Base-by-base conservation (phyloP, 140 eudicot genomes). In the Flaveria floridana region DNA sequence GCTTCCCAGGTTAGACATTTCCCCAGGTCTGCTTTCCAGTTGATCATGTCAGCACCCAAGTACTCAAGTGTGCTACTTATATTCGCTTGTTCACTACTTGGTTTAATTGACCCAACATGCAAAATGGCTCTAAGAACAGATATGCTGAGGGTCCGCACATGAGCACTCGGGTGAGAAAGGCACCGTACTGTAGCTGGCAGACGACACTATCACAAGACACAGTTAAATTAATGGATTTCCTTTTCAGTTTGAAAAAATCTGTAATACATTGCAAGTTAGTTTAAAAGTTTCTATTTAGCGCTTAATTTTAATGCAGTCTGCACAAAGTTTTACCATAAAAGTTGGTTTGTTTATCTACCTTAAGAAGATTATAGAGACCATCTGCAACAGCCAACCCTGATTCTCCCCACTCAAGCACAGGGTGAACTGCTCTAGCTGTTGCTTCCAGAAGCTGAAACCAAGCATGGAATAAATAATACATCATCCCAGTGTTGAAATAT, bases 321-420 rank as follows among this genome's bases (percentile, higher is more conserved):
- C 61, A 34, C 8, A 34, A 34, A 34, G 41, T 34, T 34, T 34
- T 47, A 13, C 6, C 41, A 3, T 51, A 28, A 42, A 25, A 61
- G 50, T 74, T 23, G 44, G 23, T 48, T 19, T 28, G 2, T 30
- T 19, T 73, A 13, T 70, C 79, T 88, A 91, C 97, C 97, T 91
- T 88, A 56, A 91, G 75, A 55, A 91, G 87, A 84, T 87, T 86
- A 50, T 79, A 85, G 70, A 91, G 97, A 64, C 97, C 97, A 80
- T 88, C 97, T 51, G 95, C 92, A 57, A 91, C 90, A 19, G 88
- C 82, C 50, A 80, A 55, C 65, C 95, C 97, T 20, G 97, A 86
- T 68, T 88, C 95, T 72, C 95, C 97, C 92, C 97, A 88, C 85
- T 83, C 89, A 12, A 88, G 85, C 70, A 88, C 97, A 14, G 90